A percentile compares a stretch with the other conserved stretches of the same genome.
phyloP scores from a whole-genome alignment of 164 flowering plant species.

The Protea cynaroides region DNA sequence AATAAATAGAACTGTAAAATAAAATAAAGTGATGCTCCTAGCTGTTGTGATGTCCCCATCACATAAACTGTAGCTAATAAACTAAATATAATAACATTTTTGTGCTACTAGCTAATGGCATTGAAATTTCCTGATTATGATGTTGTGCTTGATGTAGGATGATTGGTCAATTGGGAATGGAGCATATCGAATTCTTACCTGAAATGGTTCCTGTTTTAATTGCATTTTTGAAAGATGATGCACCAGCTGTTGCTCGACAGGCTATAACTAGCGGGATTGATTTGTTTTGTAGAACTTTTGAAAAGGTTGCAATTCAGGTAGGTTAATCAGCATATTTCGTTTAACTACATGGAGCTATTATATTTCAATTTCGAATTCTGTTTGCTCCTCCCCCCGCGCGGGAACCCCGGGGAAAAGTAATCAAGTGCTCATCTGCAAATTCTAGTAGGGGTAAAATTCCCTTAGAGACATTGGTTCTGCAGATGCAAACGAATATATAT shows the following conservation, averaged over 20 bases:
- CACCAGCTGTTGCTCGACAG: constrained; percentile 90
- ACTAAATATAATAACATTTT: no score
- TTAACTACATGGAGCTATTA: no score
- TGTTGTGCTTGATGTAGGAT: constrained; percentile 38
- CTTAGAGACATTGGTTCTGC: no score
- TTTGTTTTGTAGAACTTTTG: constrained; percentile 54
- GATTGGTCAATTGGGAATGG: constrained; percentile 72
- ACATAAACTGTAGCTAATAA: no score
- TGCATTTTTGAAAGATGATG: constrained; percentile 48
- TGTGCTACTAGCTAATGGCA: no score
- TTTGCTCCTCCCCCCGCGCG: no score
- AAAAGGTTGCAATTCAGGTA: constrained; percentile 75
- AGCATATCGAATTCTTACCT: constrained; percentile 54
- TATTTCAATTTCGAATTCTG: background rate
- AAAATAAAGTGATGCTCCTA: no score
- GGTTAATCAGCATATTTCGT: background rate
- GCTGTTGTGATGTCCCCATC: no score
- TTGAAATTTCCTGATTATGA: background rate
- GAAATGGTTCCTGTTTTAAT: constrained; percentile 66
- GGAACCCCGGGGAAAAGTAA: no score
- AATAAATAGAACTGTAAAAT: no score
- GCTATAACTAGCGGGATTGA: constrained; percentile 56
- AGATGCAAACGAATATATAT: no score
- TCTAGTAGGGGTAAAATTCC: background rate
- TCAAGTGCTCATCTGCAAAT: background rate